A percentile compares a stretch with the other conserved stretches of the same genome.
phyloP scores from a whole-genome alignment of 2,329 filamentous ascomycete genomes.

The Alternaria rosae region DNA sequence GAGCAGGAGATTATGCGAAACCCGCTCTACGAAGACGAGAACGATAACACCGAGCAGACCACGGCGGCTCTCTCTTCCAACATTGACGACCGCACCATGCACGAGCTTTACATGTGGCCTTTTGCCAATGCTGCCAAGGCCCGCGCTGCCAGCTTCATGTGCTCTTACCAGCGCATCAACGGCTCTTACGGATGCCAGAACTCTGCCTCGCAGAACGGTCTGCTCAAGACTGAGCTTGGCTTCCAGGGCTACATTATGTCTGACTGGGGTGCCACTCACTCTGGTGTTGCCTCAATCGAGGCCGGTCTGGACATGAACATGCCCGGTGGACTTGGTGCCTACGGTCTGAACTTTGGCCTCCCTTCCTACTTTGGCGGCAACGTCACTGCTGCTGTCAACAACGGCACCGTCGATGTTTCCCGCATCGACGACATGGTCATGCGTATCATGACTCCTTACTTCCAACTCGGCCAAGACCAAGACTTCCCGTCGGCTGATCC shows the following conservation, averaged over 20 bases:
- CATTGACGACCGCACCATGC: constrained; percentile 69
- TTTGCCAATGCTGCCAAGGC: constrained; percentile 68
- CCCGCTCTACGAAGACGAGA: constrained; percentile 61
- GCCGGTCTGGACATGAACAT: constrained; percentile 60
- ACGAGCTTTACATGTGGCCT: constrained; percentile 72
- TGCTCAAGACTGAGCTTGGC: constrained; percentile 61
- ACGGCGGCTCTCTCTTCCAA: constrained; percentile 67
- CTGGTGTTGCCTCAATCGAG: constrained; percentile 52
- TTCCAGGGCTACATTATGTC: constrained; percentile 58
- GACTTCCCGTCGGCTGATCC: constrained; percentile 50
- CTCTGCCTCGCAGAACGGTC: constrained; percentile 56
- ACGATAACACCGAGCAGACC: constrained; percentile 54
- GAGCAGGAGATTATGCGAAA: constrained; percentile 64
- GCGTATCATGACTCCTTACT: constrained; percentile 58
- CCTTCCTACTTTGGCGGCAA: constrained; percentile 56
- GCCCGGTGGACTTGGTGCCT: constrained; percentile 47
- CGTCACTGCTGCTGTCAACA: constrained; percentile 49
- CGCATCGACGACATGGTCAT: constrained; percentile 58
- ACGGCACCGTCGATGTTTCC: constrained; percentile 50
- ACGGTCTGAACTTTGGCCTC: constrained; percentile 32
- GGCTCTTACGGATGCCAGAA: constrained; percentile 49
- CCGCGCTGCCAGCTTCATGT: constrained; percentile 68
- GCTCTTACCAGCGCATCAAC: constrained; percentile 54
- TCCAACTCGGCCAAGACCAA: constrained; percentile 53
- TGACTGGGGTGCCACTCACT: constrained; percentile 56